Percentiles rank a stretch among this genome's conserved stretches.
Evolutionary conservation across 2,329 filamentous ascomycete genomes (phyloP).

Genomic region (Scortechinia acanthostroma): DNA sequence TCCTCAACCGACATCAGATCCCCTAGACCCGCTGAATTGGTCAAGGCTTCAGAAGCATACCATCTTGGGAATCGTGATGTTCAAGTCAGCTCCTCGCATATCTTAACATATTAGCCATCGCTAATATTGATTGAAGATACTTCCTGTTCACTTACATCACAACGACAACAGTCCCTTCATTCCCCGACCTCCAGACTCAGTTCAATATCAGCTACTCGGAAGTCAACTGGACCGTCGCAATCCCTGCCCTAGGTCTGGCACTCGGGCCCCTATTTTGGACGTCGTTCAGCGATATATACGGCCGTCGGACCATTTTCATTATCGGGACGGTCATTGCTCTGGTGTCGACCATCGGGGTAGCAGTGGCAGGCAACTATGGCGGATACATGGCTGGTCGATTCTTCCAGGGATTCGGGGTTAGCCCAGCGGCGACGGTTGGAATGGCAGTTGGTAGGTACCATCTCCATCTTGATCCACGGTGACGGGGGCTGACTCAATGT

Average conservation of each 20-base stretch:
- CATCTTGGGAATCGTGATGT: slow-evolving; percentile 42
- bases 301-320: slow-evolving; percentile 39
- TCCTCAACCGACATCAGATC: slow-evolving; percentile 15
- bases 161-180: slow-evolving; percentile 45
- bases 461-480: not conserved
- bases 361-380: slow-evolving; percentile 24
- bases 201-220: slow-evolving; percentile 34
- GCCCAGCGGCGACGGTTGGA: slow-evolving; percentile 43
- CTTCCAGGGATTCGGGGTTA: slow-evolving; percentile 47
- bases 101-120: not conserved
- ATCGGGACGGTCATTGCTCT: slow-evolving; percentile 22
- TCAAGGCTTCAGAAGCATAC: slow-evolving; percentile 32
- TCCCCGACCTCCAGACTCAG: slow-evolving; percentile 34
- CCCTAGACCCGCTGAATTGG: slow-evolving; percentile 48
- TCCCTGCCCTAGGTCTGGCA: slow-evolving; percentile 38
- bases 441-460: slow-evolving; percentile 29
- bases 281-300: slow-evolving; percentile 39
- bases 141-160: slow-evolving; percentile 53
- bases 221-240: slow-evolving; percentile 45
- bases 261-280: slow-evolving; percentile 41
- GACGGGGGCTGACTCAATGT: slow-evolving; percentile 7
- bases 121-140: slow-evolving; percentile 32
- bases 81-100: slow-evolving; percentile 24
- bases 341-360: slow-evolving; percentile 19
- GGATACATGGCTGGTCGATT: slow-evolving; percentile 50